These are phyloP conservation scores for Clarkia xantiana DNA, from an alignment of 345 rosid species.

Conservation along the genomic window DNA sequence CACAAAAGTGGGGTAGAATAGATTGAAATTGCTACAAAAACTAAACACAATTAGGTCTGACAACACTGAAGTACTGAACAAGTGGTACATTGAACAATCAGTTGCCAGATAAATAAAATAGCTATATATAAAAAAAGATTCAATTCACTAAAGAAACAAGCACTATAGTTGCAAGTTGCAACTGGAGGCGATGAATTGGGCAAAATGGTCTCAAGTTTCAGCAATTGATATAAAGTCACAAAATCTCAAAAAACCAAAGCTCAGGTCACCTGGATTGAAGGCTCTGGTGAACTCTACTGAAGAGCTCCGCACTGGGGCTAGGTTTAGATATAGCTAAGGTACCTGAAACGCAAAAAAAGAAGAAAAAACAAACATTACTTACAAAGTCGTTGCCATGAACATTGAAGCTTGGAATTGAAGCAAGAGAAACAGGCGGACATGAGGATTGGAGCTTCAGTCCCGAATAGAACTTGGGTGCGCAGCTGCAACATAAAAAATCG, in stretches of 20 bases:
- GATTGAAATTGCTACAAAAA: too few species aligned
- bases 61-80: too few species aligned
- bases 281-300: constrained; percentile 50
- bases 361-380: neutral
- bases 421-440: constrained; percentile 23
- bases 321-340: constrained; percentile 34
- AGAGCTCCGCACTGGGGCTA: constrained; percentile 54
- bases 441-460: constrained; percentile 64
- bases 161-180: neutral
- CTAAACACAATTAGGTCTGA: too few species aligned
- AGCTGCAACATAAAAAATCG: constrained; percentile 26
- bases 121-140: too few species aligned
- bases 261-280: constrained; percentile 43
- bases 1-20: too few species aligned
- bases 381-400: neutral
- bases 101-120: too few species aligned
- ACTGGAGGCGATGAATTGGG: neutral
- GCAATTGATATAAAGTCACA: neutral
- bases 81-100: too few species aligned
- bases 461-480: constrained; percentile 49
- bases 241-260: neutral
- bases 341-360: constrained; percentile 14
- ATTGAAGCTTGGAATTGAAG: neutral
- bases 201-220: neutral
- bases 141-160: too few species aligned